These are phyloP conservation scores for Trypanosoma avium DNA, from an alignment of 208 protist species.

Conservation along the genomic window DNA sequence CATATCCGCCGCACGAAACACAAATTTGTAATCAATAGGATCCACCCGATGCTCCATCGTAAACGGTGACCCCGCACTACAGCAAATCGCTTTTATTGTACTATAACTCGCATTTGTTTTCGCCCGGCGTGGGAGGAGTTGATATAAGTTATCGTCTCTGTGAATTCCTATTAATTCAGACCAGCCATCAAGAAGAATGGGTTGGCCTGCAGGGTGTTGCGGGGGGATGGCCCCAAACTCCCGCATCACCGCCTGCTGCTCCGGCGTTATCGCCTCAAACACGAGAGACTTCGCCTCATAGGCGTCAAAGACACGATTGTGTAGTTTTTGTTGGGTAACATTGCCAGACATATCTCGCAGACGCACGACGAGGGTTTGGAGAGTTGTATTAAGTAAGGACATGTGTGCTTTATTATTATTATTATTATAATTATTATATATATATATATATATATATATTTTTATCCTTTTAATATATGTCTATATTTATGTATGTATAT, in stretches of 20 bases:
- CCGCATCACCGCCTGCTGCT: conserved; percentile 74
- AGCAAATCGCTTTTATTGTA: conserved; percentile 73
- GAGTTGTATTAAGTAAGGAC: conserved; percentile 82
- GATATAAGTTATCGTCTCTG: conserved; percentile 77
- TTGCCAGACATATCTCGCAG: conserved; percentile 86
- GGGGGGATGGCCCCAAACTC: conserved; percentile 66
- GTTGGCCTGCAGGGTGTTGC: conserved; percentile 77
- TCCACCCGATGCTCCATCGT: conserved; percentile 85
- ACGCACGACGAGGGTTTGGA: conserved; percentile 82
- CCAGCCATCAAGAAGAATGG: conserved; percentile 77
- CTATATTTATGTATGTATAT: not conserved
- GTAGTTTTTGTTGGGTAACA: conserved; percentile 86
- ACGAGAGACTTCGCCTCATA: conserved; percentile 90
- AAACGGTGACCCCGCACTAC: conserved; percentile 80
- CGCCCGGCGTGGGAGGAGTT: conserved; percentile 75
- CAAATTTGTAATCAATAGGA: conserved; percentile 84
- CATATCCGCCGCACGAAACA: conserved; percentile 75
- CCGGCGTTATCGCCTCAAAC: conserved; percentile 77
- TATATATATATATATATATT: not conserved
- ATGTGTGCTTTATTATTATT: conserved; percentile 27
- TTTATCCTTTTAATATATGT: too few relatives aligned
- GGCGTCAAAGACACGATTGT: conserved; percentile 89
- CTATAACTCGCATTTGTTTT: conserved; percentile 72
- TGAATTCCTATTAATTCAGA: conserved; percentile 67
- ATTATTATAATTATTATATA: not conserved